A percentile compares a stretch with the other conserved stretches of the same genome.
Evolutionary conservation across 2,329 filamentous ascomycete genomes (phyloP).

Genomic region (Xylariaceae sp.): DNA sequence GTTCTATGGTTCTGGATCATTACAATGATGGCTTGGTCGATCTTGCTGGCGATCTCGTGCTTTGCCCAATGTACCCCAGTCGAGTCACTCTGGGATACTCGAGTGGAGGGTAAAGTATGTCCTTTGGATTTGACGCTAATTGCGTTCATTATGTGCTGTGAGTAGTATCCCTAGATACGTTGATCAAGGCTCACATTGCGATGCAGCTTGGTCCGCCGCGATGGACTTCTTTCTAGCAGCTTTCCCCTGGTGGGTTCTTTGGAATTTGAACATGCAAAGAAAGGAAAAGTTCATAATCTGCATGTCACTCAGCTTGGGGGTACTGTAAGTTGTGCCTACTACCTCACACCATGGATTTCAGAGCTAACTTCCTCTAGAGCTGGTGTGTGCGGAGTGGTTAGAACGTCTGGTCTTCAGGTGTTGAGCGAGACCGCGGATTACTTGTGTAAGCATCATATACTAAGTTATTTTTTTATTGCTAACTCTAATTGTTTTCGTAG

Average conservation of each 20-base stretch:
- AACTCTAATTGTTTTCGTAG: neutral
- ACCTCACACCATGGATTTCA: too few relatives aligned
- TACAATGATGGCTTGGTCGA: slow-evolving; percentile 18
- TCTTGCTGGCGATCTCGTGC: slow-evolving; percentile 12
- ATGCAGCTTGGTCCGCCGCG: slow-evolving; percentile 21
- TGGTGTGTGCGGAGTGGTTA: slow-evolving; percentile 20
- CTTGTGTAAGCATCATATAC: slow-evolving; percentile 8
- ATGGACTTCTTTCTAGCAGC: slow-evolving; percentile 27
- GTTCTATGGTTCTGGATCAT: slow-evolving; percentile 26
- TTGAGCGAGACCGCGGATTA: slow-evolving; percentile 15
- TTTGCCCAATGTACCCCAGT: slow-evolving; percentile 22
- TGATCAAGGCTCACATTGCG: neutral
- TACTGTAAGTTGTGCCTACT: slow-evolving; percentile 14
- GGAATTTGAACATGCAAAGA: slow-evolving; percentile 23
- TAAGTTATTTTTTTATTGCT: neutral
- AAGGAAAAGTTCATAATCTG: slow-evolving; percentile 24
- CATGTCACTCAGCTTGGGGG: slow-evolving; percentile 20
- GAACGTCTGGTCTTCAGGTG: slow-evolving; percentile 13
- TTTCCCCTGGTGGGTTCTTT: slow-evolving; percentile 21
- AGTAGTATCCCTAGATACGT: neutral
- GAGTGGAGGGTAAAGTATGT: slow-evolving; percentile 8
- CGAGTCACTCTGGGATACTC: slow-evolving; percentile 17
- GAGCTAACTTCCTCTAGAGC: slow-evolving; percentile 12
- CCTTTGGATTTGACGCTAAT: slow-evolving; percentile 15
- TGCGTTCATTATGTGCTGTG: slow-evolving; percentile 24